Percentiles rank a stretch among this genome's conserved stretches.
Evolutionary conservation across 140 eudicot genomes (phyloP).

Genomic region (Senecio squalidus): DNA sequence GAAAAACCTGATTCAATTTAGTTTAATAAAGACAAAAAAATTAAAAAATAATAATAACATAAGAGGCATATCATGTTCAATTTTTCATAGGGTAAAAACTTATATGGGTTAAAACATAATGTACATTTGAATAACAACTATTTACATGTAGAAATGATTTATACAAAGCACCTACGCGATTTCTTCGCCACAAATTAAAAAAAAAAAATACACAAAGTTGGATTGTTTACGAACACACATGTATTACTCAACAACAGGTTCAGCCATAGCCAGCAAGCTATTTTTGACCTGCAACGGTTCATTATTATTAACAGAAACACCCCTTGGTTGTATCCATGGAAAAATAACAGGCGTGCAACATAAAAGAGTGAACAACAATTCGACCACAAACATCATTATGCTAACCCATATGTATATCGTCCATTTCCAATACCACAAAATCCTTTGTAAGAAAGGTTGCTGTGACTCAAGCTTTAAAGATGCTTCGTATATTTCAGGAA

Average conservation of each 20-base stretch:
- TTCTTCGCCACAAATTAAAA: background rate
- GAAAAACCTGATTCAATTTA: too few relatives aligned
- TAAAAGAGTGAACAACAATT: slow-evolving; percentile 51
- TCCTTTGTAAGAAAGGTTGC: slow-evolving; percentile 63
- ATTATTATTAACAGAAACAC: slow-evolving; percentile 11
- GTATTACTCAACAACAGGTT: background rate
- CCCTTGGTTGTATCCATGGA: slow-evolving; percentile 42
- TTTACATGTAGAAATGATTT: too few relatives aligned
- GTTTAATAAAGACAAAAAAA: too few relatives aligned
- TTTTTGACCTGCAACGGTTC: slow-evolving; percentile 21
- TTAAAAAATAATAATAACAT: too few relatives aligned
- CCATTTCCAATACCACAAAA: slow-evolving; percentile 79
- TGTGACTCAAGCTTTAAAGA: slow-evolving; percentile 52
- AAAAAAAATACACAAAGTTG: background rate
- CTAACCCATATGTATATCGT: slow-evolving; percentile 67
- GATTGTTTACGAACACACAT: background rate
- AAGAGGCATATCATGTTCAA: too few relatives aligned
- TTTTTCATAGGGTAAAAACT: too few relatives aligned
- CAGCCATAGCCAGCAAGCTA: slow-evolving; percentile 11
- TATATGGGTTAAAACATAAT: too few relatives aligned
- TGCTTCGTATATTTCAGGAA: slow-evolving; percentile 78
- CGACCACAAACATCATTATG: slow-evolving; percentile 41
- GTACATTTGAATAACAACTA: too few relatives aligned
- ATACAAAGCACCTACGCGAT: too few relatives aligned
- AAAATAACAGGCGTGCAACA: slow-evolving; percentile 63